Base-by-base conservation (phyloP, 352 stramenopile genomes). In the Blastocystis sp. region DNA sequence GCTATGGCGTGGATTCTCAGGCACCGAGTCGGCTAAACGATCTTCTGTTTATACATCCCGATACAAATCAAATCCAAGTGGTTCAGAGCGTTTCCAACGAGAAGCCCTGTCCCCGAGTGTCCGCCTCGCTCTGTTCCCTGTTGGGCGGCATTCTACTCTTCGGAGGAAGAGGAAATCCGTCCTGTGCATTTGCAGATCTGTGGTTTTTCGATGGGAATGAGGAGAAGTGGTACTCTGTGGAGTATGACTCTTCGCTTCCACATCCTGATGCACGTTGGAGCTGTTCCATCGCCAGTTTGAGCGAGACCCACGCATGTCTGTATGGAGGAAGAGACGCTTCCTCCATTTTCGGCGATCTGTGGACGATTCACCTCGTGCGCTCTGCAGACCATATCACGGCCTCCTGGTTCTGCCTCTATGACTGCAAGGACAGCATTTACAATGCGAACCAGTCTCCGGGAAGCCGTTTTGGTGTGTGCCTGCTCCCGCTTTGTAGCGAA, bases 361-460 rank as follows among this genome's bases (percentile, higher is more conserved):
- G 65, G 65, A 76, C 17, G 5, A 4, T 76, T 48, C 65, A 76
- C 21, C 21, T 76, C 43, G 65, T 45, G 65, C 17, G 34, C 14
- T n/a, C 17, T 10, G 34, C 7, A 0, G 17, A 45, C 43, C 21
- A 38, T 14, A 40, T 67, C 23, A 21, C 23, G 1, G 23, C 43
- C 7, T 41, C 65, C 9, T 76, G 65, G 65, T 76, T 56, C 34
- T 56, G 34, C 43, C 28, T 76, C 19, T 76, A 76, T 21, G 65
- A 76, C 65, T 23, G 14, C 7, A 56, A 5, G 21, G 43, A 76
- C 34, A 56, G 38, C 65, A 76, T 76, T 23, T 76, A 76, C 65
- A 76, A 76, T 1, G 65, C 65, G 5, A 45, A 76, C 17, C 7
- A 38, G n/a, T 76, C 65, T 5, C 65, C 65, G 34, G 65, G 28